Percentiles rank a stretch among this genome's conserved stretches.
Conservation (phyloP, 257 asterid species). For the Verbena officinalis region DNA sequence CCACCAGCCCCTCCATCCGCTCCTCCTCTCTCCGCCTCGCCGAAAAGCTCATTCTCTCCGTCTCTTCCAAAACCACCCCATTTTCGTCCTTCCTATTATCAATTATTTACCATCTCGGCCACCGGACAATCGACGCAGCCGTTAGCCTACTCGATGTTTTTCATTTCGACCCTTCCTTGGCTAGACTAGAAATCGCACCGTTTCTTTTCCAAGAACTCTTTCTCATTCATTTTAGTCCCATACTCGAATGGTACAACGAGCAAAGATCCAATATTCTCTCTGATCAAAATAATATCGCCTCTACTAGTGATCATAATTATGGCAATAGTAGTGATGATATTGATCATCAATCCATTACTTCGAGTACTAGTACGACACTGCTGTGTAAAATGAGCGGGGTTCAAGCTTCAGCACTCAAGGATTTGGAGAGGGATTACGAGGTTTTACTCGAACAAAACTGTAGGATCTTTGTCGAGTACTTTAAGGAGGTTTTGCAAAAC, state of each 20-base stretch:
- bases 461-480: constrained; percentile 48
- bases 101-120: constrained; percentile 41
- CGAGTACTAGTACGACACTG: constrained; percentile 26
- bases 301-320: constrained; percentile 24
- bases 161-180: constrained; percentile 43
- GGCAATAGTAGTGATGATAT: constrained; percentile 42
- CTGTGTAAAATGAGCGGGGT: constrained; percentile 62
- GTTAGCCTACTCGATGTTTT: constrained; percentile 51
- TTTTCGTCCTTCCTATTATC: constrained; percentile 61
- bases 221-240: constrained; percentile 50
- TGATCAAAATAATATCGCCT: too few species aligned
- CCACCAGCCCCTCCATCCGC: constrained; percentile 43
- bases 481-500: constrained; percentile 46
- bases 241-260: constrained; percentile 57
- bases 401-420: constrained; percentile 53
- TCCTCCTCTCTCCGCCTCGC: constrained; percentile 67
- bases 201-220: constrained; percentile 61
- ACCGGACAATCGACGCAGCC: constrained; percentile 50
- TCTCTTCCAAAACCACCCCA: constrained; percentile 34
- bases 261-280: constrained; percentile 43
- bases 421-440: constrained; percentile 64
- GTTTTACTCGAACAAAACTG: constrained; percentile 62
- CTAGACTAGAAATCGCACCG: constrained; percentile 65
- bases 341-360: constrained; percentile 37
- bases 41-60: constrained; percentile 55